phyloP scores from a whole-genome alignment of 192 early-diverging fungal species.

The Radiomyces spectabilis region DNA sequence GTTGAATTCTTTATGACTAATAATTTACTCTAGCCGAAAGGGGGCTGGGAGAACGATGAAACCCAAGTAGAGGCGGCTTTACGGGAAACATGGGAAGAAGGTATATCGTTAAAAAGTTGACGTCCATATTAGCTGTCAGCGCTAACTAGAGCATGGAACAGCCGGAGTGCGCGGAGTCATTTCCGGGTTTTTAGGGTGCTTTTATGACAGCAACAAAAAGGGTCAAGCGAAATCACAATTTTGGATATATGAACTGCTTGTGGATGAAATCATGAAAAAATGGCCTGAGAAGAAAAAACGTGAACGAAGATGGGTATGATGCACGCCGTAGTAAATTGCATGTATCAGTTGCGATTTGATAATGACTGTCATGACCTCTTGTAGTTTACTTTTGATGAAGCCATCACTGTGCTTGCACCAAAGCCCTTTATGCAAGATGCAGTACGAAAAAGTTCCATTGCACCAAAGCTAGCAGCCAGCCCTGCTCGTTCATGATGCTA shows the following conservation, averaged over 20 bases:
- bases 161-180: slow-evolving; percentile 47
- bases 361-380: too few relatives aligned
- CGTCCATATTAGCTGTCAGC: too few relatives aligned
- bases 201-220: slow-evolving; percentile 34
- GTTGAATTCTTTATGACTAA: neutral
- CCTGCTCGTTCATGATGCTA: too few relatives aligned
- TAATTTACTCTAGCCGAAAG: slow-evolving; percentile 39
- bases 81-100: slow-evolving; percentile 61
- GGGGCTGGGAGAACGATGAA: slow-evolving; percentile 60
- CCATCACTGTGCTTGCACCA: too few relatives aligned
- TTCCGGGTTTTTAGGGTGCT: slow-evolving; percentile 38
- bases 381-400: slow-evolving; percentile 26
- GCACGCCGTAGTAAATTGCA: too few relatives aligned
- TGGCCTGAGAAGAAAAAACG: slow-evolving; percentile 47
- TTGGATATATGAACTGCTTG: slow-evolving; percentile 50
- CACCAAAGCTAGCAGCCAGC: too few relatives aligned
- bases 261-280: slow-evolving; percentile 38
- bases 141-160: too few relatives aligned
- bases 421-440: too few relatives aligned
- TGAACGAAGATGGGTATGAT: slow-evolving; percentile 26
- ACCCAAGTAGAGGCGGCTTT: slow-evolving; percentile 44
- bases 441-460: too few relatives aligned
- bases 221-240: slow-evolving; percentile 26
- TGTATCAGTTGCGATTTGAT: too few relatives aligned
- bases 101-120: too few relatives aligned